Evolutionary conservation across 2,329 filamentous ascomycete species (phyloP).

Genomic region (Beauveria caledonica): DNA sequence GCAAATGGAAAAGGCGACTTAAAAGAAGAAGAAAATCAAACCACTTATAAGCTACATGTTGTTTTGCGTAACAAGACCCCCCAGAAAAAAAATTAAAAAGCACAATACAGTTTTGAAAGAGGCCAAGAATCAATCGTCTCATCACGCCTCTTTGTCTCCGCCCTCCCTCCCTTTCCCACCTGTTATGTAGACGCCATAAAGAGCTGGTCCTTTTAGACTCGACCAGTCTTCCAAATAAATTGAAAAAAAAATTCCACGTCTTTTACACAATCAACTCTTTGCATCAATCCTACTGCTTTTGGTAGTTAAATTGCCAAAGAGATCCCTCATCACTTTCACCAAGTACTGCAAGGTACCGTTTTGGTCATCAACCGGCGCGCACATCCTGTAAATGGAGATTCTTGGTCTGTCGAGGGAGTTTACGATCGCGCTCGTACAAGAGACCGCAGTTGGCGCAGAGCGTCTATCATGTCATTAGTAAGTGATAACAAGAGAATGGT

Average conservation of each 20-base stretch:
- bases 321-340: background rate
- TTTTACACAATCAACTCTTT: background rate
- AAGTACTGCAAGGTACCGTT: background rate
- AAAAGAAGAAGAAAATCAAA: background rate
- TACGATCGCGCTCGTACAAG: conserved; percentile 78
- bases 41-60: background rate
- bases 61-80: background rate
- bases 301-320: background rate
- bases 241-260: conserved; percentile 11
- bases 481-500: conserved; percentile 10
- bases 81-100: background rate
- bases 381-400: conserved; percentile 30
- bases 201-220: background rate
- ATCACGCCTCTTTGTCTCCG: background rate
- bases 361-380: conserved; percentile 23
- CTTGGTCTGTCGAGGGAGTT: conserved; percentile 52
- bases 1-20: no score
- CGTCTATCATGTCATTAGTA: conserved; percentile 43
- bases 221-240: conserved; percentile 14
- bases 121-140: background rate
- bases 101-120: background rate
- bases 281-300: background rate
- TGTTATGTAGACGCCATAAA: conserved; percentile 7
- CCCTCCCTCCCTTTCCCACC: conserved; percentile 3
- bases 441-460: conserved; percentile 92